Conservation (phyloP, 352 stramenopile genomes). For the Aphanomyces invadans region DNA sequence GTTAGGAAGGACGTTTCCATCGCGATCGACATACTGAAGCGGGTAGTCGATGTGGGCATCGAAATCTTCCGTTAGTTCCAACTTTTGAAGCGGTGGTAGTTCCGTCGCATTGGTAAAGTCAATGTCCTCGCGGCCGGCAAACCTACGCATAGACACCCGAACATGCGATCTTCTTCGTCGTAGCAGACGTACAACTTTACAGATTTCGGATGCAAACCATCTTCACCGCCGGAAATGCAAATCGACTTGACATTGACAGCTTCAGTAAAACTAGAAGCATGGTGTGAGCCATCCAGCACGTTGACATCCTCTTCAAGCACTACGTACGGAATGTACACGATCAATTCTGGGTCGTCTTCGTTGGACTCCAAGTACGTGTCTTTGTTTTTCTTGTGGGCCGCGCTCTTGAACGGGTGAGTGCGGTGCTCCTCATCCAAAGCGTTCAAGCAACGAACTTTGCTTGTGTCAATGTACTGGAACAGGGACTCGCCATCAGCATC, state of each 20-base stretch:
- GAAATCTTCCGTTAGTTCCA: constrained; percentile 70
- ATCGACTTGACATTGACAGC: constrained; percentile 85
- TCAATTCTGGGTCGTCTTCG: constrained; percentile 77
- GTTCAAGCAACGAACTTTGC: constrained; percentile 77
- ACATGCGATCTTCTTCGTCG: background rate
- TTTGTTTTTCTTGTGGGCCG: constrained; percentile 58
- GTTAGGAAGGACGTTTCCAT: background rate
- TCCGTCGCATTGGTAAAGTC: constrained; percentile 79
- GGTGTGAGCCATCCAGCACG: background rate
- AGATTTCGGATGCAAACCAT: constrained; percentile 69
- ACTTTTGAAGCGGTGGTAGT: constrained; percentile 58
- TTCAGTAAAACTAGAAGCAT: constrained; percentile 52
- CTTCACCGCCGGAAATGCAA: constrained; percentile 68
- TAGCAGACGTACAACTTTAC: constrained; percentile 56
- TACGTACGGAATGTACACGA: constrained; percentile 64
- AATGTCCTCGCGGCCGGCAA: constrained; percentile 78
- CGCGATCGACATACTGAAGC: constrained; percentile 41
- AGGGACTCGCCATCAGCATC: constrained; percentile 70
- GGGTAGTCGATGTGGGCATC: constrained; percentile 63
- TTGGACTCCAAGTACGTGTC: constrained; percentile 64
- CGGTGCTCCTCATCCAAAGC: constrained; percentile 49
- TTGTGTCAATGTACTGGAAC: constrained; percentile 80
- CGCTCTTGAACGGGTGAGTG: constrained; percentile 75
- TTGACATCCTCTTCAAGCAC: background rate
- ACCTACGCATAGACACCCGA: constrained; percentile 31